These are phyloP conservation scores for Septoria linicola DNA, from an alignment of 2,329 filamentous ascomycete genomes.

Conservation along the genomic window DNA sequence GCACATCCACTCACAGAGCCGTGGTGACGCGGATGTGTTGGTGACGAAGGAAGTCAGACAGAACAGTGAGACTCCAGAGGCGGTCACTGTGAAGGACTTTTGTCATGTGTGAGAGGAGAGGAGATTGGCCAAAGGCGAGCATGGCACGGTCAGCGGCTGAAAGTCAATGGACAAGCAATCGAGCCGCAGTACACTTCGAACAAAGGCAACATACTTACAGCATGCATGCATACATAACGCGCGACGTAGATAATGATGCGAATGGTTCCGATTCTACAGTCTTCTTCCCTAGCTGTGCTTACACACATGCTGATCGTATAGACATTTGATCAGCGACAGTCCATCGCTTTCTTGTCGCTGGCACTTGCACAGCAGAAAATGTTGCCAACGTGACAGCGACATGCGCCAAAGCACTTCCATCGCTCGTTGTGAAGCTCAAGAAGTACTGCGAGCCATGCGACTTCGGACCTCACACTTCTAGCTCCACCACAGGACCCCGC, in stretches of 20 bases:
- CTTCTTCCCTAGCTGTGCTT: no score
- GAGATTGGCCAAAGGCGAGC: neutral
- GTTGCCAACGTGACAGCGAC: no score
- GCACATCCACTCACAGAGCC: conserved; percentile 18
- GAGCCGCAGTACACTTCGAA: neutral
- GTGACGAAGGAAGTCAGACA: conserved; percentile 33
- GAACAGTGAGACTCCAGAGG: conserved; percentile 29
- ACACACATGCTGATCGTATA: no score
- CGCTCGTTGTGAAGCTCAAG: no score
- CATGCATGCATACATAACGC: conserved; percentile 1
- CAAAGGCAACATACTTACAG: neutral
- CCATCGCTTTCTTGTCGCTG: no score
- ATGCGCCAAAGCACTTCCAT: no score
- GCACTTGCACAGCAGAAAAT: no score
- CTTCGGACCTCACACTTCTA: conserved; percentile 3
- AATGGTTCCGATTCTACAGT: neutral
- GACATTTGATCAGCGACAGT: no score
- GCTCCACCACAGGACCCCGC: neutral
- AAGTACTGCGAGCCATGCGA: no score
- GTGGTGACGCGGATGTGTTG: conserved; percentile 23
- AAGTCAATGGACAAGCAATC: neutral
- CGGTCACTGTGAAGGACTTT: conserved; percentile 17
- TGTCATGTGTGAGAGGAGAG: conserved; percentile 9
- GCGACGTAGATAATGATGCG: neutral
- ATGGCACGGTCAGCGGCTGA: neutral